Evolutionary conservation across 2,329 filamentous ascomycete species (phyloP).

Genomic region (Atkinsonella texensis): DNA sequence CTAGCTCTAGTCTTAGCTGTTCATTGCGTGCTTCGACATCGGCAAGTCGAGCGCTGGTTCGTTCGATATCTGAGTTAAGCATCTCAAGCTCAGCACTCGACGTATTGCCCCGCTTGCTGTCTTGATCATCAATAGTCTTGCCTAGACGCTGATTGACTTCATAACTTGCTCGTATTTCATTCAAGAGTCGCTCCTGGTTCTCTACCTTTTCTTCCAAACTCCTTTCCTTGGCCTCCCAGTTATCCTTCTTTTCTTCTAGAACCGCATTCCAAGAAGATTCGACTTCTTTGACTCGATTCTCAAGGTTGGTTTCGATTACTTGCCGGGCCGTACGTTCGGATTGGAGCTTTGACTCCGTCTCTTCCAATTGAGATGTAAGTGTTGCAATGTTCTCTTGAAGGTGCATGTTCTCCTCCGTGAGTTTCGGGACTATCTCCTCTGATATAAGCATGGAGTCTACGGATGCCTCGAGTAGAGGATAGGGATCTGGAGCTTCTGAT

Average conservation of each 20-base stretch:
- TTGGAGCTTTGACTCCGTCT: slow-evolving; percentile 69
- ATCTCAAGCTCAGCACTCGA: slow-evolving; percentile 89
- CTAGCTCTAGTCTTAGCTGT: slow-evolving; percentile 79
- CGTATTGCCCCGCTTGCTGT: slow-evolving; percentile 50
- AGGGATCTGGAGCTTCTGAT: slow-evolving; percentile 92
- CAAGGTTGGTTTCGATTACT: slow-evolving; percentile 64
- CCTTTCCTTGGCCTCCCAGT: slow-evolving; percentile 92
- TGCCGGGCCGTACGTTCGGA: slow-evolving; percentile 61
- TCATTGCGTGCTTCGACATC: slow-evolving; percentile 93
- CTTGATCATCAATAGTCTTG: slow-evolving; percentile 51
- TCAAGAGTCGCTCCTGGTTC: slow-evolving; percentile 82
- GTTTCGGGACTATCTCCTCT: slow-evolving; percentile 81
- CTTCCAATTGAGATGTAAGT: slow-evolving; percentile 71
- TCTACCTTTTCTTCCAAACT: slow-evolving; percentile 86
- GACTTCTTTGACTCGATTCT: slow-evolving; percentile 75
- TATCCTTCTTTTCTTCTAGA: slow-evolving; percentile 84
- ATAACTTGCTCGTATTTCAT: slow-evolving; percentile 92
- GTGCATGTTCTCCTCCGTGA: slow-evolving; percentile 79
- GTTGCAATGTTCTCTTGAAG: slow-evolving; percentile 67
- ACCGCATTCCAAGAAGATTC: slow-evolving; percentile 85
- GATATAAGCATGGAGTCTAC: slow-evolving; percentile 87
- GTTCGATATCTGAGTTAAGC: slow-evolving; percentile 80
- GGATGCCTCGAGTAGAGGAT: slow-evolving; percentile 88
- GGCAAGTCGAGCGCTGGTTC: slow-evolving; percentile 73
- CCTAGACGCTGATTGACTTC: slow-evolving; percentile 89